Percentiles rank a stretch among this genome's conserved stretches.
phyloP scores from a whole-genome alignment of 257 asterid species.

The Solanum paucissectum region DNA sequence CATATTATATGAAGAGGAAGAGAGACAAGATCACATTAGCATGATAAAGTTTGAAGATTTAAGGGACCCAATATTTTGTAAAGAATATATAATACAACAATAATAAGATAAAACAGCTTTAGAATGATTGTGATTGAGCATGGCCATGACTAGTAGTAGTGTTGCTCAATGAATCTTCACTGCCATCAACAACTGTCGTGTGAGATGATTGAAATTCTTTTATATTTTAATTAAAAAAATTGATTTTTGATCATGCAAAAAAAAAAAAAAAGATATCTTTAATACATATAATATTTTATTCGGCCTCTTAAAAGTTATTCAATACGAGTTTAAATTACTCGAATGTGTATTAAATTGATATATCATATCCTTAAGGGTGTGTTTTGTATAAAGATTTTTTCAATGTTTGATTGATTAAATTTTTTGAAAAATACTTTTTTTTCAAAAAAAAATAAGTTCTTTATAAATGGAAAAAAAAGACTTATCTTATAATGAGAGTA shows the following conservation, averaged over 20 bases:
- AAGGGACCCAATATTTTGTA: constrained; percentile 13
- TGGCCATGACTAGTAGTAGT: constrained; percentile 6
- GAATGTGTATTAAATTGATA: not conserved
- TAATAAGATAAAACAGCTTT: constrained; percentile 1
- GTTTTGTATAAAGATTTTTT: not conserved
- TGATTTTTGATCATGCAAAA: rapidly evolving
- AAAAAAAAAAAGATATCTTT: too few relatives aligned
- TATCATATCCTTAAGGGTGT: not conserved
- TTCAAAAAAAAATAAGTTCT: not conserved
- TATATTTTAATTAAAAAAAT: not conserved
- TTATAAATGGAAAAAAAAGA: too few relatives aligned
- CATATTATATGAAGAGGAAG: not conserved
- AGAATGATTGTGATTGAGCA: constrained; percentile 11
- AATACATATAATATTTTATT: not conserved
- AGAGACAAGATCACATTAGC: constrained; percentile 37
- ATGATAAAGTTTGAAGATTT: constrained; percentile 29
- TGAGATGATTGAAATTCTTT: not conserved
- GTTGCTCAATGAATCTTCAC: constrained; percentile 7
- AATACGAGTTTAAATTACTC: not conserved
- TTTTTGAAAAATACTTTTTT: not conserved
- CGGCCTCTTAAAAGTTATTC: rapidly evolving
- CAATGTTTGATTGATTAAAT: not conserved
- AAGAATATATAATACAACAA: not conserved
- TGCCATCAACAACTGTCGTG: not conserved
- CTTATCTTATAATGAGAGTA: too few relatives aligned